These are phyloP conservation scores for Dioscorea cayenensis DNA, from an alignment of 116 monocot genomes.

Conservation along the genomic window DNA sequence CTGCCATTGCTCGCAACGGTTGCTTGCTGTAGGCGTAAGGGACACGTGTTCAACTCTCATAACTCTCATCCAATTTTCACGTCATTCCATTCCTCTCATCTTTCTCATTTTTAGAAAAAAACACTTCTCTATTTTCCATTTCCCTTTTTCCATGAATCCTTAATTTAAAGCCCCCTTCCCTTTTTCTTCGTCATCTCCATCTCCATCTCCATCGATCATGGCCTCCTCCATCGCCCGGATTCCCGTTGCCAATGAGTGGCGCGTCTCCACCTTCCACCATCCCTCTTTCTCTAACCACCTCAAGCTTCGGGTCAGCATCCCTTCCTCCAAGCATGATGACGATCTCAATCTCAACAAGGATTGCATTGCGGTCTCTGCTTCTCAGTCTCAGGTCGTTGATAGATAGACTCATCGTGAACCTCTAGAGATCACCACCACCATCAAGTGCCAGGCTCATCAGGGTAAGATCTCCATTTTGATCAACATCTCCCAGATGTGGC, in stretches of 20 bases:
- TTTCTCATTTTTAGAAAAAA: not conserved
- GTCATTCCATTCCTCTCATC: not conserved
- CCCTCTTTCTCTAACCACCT: constrained; percentile 17
- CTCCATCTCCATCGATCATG: constrained; percentile 11
- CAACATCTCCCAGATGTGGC: constrained; percentile 56
- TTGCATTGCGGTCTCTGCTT: not conserved
- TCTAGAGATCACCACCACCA: constrained; percentile 29
- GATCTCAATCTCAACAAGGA: not conserved
- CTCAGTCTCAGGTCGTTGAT: constrained; percentile 20
- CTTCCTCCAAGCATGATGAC: not conserved
- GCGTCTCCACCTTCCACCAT: not conserved
- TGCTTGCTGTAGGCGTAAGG: too few species aligned
- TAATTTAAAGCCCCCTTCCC: too few species aligned
- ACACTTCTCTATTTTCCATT: not conserved
- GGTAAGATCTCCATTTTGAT: constrained; percentile 46
- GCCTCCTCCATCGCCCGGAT: constrained; percentile 31
- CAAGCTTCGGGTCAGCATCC: constrained; percentile 11
- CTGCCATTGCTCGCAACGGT: too few species aligned
- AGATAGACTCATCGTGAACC: constrained; percentile 52
- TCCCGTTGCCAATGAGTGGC: constrained; percentile 36
- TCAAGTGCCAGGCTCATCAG: constrained; percentile 42
- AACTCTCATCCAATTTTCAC: not conserved
- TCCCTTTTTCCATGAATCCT: not conserved
- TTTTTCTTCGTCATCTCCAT: not conserved
- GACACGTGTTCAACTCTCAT: too few species aligned